Percentiles rank a stretch among this genome's conserved stretches.
Evolutionary conservation across 2,329 filamentous ascomycete species (phyloP).

Genomic region (Macrophomina pseudophaseolina): DNA sequence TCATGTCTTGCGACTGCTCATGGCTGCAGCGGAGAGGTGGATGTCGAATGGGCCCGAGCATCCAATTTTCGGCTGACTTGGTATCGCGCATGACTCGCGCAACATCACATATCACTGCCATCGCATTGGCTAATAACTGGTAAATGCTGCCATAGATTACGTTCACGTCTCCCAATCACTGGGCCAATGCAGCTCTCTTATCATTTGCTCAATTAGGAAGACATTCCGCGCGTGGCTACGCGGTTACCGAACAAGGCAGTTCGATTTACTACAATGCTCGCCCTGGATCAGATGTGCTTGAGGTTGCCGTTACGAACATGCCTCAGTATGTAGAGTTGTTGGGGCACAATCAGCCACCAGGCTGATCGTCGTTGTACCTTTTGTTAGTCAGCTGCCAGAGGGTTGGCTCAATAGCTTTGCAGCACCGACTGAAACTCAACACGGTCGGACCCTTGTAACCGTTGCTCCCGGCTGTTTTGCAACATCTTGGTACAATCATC

Average conservation of each 20-base stretch:
- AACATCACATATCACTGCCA: neutral
- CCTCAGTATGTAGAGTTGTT: too few species aligned
- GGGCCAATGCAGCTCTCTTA: neutral
- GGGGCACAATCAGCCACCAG: too few species aligned
- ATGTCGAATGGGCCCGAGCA: neutral
- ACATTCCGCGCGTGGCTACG: neutral
- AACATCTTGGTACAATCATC: too few species aligned
- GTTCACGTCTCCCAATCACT: neutral
- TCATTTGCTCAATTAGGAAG: conserved; percentile 1
- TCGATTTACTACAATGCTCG: neutral
- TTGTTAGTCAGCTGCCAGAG: too few species aligned
- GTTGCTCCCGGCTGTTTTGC: too few species aligned
- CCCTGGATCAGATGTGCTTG: neutral
- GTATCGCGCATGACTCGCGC: conserved; percentile 4
- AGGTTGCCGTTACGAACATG: neutral
- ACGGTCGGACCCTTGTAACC: too few species aligned
- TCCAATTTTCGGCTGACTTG: conserved; percentile 9
- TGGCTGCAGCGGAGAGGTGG: neutral
- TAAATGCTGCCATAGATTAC: neutral
- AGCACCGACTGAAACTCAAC: too few species aligned
- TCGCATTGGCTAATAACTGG: neutral
- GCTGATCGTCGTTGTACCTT: too few species aligned
- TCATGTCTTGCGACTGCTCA: conserved; percentile 41
- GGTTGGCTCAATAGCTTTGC: too few species aligned
- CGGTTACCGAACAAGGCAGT: conserved; percentile 3